Conservation (phyloP, 208 protist genomes). For the Tritrichomonas musculus region DNA sequence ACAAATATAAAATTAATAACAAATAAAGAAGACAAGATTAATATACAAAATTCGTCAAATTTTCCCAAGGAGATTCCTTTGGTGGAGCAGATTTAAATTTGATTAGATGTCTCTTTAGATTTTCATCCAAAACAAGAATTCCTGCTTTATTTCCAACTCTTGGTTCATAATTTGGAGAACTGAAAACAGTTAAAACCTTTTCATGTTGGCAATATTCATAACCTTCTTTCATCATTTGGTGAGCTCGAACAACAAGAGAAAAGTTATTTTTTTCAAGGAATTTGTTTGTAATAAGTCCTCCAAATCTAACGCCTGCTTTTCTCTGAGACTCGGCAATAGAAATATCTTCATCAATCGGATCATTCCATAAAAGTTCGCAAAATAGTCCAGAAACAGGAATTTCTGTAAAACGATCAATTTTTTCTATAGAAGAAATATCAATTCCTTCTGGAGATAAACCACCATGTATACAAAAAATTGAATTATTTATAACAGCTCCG, state of each 20-base stretch:
- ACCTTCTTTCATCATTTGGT: slow-evolving; percentile 22
- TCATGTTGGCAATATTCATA: not conserved
- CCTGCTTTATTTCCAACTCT: not conserved
- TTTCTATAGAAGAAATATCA: slow-evolving; percentile 74
- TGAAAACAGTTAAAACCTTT: not conserved
- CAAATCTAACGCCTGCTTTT: slow-evolving; percentile 94
- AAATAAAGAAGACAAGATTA: no score
- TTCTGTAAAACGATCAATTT: slow-evolving; percentile 89
- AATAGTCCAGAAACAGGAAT: slow-evolving; percentile 94
- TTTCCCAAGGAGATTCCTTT: not conserved
- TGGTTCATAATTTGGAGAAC: not conserved
- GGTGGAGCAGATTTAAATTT: not conserved
- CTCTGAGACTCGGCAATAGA: slow-evolving; percentile 94
- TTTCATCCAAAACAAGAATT: not conserved
- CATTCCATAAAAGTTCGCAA: slow-evolving; percentile 97
- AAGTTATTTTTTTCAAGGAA: not conserved
- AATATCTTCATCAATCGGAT: slow-evolving; percentile 81
- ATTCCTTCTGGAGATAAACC: slow-evolving; percentile 45
- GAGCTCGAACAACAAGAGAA: not conserved
- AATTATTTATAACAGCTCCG: slow-evolving; percentile 94
- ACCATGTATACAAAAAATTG: slow-evolving; percentile 92
- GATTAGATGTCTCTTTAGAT: not conserved
- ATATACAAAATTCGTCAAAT: no score
- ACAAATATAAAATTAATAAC: no score
- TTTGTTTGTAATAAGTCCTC: slow-evolving; percentile 40